Percentiles rank a stretch among this genome's conserved stretches.
These are phyloP conservation scores for Trichoderma breve DNA, from an alignment of 2,329 filamentous ascomycete species.

Conservation along the genomic window DNA sequence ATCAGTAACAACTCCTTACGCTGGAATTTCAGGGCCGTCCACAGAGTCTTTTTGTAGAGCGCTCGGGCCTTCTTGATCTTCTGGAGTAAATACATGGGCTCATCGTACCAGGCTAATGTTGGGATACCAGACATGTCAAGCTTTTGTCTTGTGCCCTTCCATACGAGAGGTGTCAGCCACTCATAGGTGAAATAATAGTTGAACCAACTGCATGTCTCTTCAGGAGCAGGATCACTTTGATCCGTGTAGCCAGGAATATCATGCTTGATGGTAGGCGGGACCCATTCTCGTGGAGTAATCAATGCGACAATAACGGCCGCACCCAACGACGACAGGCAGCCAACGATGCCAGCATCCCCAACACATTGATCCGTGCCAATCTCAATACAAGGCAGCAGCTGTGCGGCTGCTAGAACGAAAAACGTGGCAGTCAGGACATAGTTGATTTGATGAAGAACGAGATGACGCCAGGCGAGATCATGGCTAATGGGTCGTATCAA, in stretches of 20 bases:
- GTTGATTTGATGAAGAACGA: slow-evolving; percentile 50
- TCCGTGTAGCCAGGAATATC: slow-evolving; percentile 39
- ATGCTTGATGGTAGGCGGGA: slow-evolving; percentile 42
- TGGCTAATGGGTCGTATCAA: slow-evolving; percentile 41
- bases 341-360: slow-evolving; percentile 33
- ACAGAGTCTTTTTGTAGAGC: slow-evolving; percentile 43
- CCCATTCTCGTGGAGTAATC: slow-evolving; percentile 50
- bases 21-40: slow-evolving; percentile 46
- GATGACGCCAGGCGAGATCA: slow-evolving; percentile 45
- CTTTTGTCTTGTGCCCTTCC: slow-evolving; percentile 45
- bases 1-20: slow-evolving; percentile 44
- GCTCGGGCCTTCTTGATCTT: slow-evolving; percentile 44
- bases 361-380: slow-evolving; percentile 30
- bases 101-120: slow-evolving; percentile 54
- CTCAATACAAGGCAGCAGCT: slow-evolving; percentile 46
- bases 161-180: slow-evolving; percentile 50
- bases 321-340: slow-evolving; percentile 37
- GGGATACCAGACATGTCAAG: slow-evolving; percentile 50
- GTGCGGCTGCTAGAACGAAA: slow-evolving; percentile 36
- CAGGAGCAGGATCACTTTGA: slow-evolving; percentile 44
- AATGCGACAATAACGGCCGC: slow-evolving; percentile 41
- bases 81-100: slow-evolving; percentile 48
- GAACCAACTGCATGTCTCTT: slow-evolving; percentile 55
- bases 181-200: slow-evolving; percentile 51
- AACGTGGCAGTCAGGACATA: slow-evolving; percentile 41